Evolutionary conservation across 805 yeast genomes (phyloP).

Genomic region (Candida patagonica): DNA sequence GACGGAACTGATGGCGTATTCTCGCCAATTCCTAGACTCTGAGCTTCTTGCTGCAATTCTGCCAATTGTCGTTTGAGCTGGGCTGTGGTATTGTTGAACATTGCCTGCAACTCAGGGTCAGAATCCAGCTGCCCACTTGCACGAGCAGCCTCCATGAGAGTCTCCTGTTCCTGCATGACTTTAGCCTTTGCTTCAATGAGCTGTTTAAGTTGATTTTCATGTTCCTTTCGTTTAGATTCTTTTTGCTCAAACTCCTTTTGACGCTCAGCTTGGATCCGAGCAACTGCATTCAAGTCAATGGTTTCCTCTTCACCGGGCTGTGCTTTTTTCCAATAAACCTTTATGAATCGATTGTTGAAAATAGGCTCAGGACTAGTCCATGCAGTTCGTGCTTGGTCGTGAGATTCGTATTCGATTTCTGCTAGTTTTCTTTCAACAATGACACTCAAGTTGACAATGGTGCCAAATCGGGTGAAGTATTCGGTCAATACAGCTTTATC

Average conservation of each 20-base stretch:
- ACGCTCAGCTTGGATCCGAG: conserved; percentile 30
- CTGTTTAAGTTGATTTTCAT: conserved; percentile 27
- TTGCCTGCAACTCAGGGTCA: conserved; percentile 12
- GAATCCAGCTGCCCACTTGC: conserved; percentile 13
- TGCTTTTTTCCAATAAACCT: conserved; percentile 33
- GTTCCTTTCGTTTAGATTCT: conserved; percentile 27
- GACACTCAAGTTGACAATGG: conserved; percentile 25
- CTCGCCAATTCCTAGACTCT: conserved; percentile 20
- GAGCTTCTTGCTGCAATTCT: conserved; percentile 28
- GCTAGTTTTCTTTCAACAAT: conserved; percentile 26
- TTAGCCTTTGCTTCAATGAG: conserved; percentile 25
- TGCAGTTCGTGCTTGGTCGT: conserved; percentile 34
- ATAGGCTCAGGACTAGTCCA: conserved; percentile 37
- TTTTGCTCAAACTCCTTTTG: conserved; percentile 36
- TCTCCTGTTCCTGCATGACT: conserved; percentile 30
- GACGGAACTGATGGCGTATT: conserved; percentile 7
- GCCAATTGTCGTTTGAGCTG: conserved; percentile 25
- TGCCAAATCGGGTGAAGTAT: conserved; percentile 37
- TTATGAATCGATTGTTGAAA: conserved; percentile 41
- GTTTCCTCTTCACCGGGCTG: conserved; percentile 17
- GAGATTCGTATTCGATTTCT: conserved; percentile 31
- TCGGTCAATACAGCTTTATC: conserved; percentile 26
- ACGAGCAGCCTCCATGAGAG: conserved; percentile 25
- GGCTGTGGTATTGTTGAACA: conserved; percentile 20
- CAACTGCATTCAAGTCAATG: conserved; percentile 33